Evolutionary conservation across 148 eudicot species (phyloP).

Genomic region (Spergularia marina): DNA sequence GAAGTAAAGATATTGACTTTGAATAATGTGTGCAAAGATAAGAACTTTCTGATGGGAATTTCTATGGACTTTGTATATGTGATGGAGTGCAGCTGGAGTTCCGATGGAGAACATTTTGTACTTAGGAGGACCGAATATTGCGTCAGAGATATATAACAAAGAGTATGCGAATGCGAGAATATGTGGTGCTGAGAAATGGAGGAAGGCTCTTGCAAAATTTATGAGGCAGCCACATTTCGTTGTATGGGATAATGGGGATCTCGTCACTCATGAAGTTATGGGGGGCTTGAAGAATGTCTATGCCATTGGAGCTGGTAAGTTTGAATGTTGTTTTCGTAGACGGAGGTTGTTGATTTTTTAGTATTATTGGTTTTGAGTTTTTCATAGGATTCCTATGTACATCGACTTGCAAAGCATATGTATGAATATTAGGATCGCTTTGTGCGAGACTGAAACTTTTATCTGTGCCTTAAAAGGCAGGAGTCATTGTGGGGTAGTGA

Average conservation of each 20-base stretch:
- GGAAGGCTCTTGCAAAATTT: constrained; percentile 75
- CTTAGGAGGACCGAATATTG: constrained; percentile 97
- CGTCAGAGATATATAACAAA: constrained; percentile 84
- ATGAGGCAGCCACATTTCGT: constrained; percentile 87
- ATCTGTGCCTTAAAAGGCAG: background rate
- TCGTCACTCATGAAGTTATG: constrained; percentile 96
- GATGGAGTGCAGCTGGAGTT: constrained; percentile 59
- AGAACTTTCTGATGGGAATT: background rate
- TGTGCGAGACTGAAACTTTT: background rate
- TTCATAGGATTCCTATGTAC: background rate
- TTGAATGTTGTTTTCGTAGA: background rate
- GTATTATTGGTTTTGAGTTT: background rate
- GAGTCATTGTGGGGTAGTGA: background rate
- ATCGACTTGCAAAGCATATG: background rate
- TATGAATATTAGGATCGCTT: background rate
- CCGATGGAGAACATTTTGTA: constrained; percentile 87
- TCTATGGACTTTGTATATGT: background rate
- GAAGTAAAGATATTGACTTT: background rate
- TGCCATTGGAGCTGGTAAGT: constrained; percentile 92
- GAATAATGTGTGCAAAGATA: background rate
- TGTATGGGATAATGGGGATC: constrained; percentile 95
- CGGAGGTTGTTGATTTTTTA: background rate
- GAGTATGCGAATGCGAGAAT: constrained; percentile 96
- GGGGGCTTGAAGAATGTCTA: constrained; percentile 94
- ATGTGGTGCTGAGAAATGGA: constrained; percentile 89